Conservation (phyloP, 371 early-diverging fungal species). For the Mucor ambiguus region DNA sequence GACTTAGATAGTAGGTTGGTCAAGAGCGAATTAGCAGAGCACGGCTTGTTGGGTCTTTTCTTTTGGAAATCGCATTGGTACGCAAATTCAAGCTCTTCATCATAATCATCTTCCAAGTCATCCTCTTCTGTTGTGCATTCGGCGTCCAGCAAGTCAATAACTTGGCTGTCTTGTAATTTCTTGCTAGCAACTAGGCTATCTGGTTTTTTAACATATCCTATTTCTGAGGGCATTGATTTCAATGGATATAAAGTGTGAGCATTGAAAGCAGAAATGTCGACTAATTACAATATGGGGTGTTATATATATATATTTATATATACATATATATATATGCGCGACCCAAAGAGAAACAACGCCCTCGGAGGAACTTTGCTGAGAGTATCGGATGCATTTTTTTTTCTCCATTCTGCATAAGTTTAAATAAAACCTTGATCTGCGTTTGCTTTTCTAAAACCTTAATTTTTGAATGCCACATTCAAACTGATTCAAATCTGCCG, state of each 20-base stretch:
- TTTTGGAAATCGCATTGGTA: slow-evolving; percentile 11
- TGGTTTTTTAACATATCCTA: neutral
- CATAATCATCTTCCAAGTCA: neutral
- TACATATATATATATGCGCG: no score
- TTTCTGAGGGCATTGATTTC: neutral
- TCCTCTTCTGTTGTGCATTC: slow-evolving; percentile 2
- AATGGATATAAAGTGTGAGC: neutral
- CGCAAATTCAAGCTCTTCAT: slow-evolving; percentile 7
- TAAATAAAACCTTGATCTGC: no score
- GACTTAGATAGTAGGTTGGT: neutral
- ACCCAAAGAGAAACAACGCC: neutral
- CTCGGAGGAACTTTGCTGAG: neutral
- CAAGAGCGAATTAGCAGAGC: neutral
- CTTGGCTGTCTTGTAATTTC: neutral
- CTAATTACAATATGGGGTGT: neutral
- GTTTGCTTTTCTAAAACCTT: no score
- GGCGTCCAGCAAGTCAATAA: neutral
- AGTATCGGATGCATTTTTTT: neutral
- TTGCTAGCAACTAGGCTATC: neutral
- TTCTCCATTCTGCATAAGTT: no score
- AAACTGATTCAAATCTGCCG: no score
- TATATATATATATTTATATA: neutral
- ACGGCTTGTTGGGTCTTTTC: slow-evolving; percentile 2
- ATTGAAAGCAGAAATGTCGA: neutral
- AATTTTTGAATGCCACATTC: no score